phyloP scores from a whole-genome alignment of 1,139 yeast genomes.

The Kodamaea alishanica region DNA sequence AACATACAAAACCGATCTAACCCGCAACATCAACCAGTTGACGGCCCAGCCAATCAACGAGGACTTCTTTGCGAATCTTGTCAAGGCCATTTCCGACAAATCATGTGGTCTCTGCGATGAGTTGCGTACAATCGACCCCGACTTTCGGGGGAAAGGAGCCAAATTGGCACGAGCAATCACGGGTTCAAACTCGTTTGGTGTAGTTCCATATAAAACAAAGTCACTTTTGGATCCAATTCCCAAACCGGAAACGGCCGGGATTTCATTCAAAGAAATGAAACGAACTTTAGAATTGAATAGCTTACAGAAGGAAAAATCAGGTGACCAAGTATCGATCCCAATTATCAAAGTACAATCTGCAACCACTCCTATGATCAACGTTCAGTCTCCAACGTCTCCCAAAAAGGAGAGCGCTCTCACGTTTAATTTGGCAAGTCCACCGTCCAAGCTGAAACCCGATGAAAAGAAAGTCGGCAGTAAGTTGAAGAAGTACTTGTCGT shows the following conservation, averaged over 20 bases:
- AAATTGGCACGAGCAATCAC: conserved; percentile 45
- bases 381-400: conserved; percentile 7
- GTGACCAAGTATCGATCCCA: background rate
- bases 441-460: background rate
- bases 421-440: conserved; percentile 22
- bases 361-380: conserved; percentile 12
- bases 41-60: conserved; percentile 21
- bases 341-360: conserved; percentile 1
- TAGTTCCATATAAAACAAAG: conserved; percentile 41
- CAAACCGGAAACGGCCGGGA: conserved; percentile 17
- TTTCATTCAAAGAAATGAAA: conserved; percentile 40
- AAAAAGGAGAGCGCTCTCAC: conserved; percentile 9
- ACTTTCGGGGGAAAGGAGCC: conserved; percentile 42
- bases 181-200: conserved; percentile 42
- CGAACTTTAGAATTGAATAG: conserved; percentile 20
- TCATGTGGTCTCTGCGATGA: conserved; percentile 39
- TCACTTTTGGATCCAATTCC: conserved; percentile 37
- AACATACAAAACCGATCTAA: conserved; percentile 26
- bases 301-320: conserved; percentile 1
- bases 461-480: background rate
- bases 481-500: conserved; percentile 29
- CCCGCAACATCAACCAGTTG: conserved; percentile 17
- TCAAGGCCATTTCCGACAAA: conserved; percentile 36
- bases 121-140: conserved; percentile 37
- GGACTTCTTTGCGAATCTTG: conserved; percentile 29